phyloP scores from a whole-genome alignment of 148 eudicot species.

The Oxyria digyna region DNA sequence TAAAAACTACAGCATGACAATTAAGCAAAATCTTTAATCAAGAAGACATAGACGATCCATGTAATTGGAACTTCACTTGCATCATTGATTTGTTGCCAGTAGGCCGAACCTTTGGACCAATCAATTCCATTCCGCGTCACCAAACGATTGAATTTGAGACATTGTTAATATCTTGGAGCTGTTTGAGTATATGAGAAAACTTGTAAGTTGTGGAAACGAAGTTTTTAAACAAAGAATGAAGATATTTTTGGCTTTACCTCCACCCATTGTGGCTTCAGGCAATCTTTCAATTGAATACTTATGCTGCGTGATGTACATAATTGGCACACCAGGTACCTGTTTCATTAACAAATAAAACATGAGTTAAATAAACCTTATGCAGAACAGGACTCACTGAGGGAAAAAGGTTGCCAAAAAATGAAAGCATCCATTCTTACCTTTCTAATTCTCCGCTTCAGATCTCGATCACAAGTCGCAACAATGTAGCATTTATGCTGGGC shows the following conservation, averaged over 20 bases:
- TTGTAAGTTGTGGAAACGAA: not conserved
- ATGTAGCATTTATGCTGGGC: constrained; percentile 89
- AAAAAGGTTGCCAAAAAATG: not conserved
- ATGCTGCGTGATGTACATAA: constrained; percentile 91
- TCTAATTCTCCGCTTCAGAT: constrained; percentile 88
- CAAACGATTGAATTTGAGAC: not conserved
- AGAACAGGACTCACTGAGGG: not conserved
- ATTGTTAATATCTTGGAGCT: constrained; percentile 75
- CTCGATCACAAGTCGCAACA: constrained; percentile 98
- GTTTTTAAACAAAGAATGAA: not conserved
- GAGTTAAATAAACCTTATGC: not conserved
- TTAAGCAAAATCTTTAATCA: not conserved
- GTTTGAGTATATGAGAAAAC: constrained; percentile 16
- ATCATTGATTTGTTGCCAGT: not conserved
- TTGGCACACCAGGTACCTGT: constrained; percentile 97
- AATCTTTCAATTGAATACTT: constrained; percentile 88
- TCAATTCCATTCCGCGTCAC: not conserved
- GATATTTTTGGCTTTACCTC: constrained; percentile 40
- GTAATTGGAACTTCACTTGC: not conserved
- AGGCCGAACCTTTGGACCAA: not conserved
- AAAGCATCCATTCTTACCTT: constrained; percentile 61
- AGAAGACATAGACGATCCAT: not conserved
- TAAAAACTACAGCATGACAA: not conserved
- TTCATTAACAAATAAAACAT: not conserved
- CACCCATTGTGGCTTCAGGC: constrained; percentile 97